Base-by-base conservation (phyloP, 1,139 yeast species). In the Meyerozyma sp. region DNA sequence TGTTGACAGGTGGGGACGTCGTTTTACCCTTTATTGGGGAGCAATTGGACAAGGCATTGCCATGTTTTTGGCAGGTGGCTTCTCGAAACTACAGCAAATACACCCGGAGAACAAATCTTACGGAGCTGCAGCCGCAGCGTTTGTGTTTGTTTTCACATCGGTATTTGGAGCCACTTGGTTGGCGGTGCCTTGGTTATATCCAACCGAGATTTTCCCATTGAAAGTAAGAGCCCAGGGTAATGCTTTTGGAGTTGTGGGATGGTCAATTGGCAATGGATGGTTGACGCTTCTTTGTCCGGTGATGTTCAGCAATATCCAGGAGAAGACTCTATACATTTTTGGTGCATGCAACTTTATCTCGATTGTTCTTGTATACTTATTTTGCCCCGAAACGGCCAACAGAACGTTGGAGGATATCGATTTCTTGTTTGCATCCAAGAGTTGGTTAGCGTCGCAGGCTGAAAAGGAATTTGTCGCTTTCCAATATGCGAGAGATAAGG, bases 391-490 rank as follows among this genome's bases (percentile, higher is more conserved):
- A 65, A 80, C 85, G 28, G 77, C 82, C 10, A 81, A 81, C 46
- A 70, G 84, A 55, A 66, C 82, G 26, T 66, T 81, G 57, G 86
- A 81, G 58, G 84, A 81, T 56, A 71, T 81, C 49, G 84, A 81
- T 39, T 48, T 39, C 43, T 47, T 55, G 47, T 55, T 55, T 35
- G 54, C 44, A 8, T 44, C 43, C 41, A 39, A 46, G 3, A 43
- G 46, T 28, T 40, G 43, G 39, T 40, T 46, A 41, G 49, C 49
- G 13, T 46, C 49, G 10, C 44, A 39, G 13, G 40, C 45, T 14
- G 49, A 46, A 39, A 30, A 13, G 7, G 34, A 30, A 8, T 30
- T 30, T 30, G 3, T 3, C 5, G 34, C 34, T 26, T n/a, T n/a
- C 21, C 10, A 18, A 10, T 21, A n/a, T 18, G 36, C 34, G 27